Conservation (phyloP, 768 basidiomycete species). For the Lactarius sanguifluus region DNA sequence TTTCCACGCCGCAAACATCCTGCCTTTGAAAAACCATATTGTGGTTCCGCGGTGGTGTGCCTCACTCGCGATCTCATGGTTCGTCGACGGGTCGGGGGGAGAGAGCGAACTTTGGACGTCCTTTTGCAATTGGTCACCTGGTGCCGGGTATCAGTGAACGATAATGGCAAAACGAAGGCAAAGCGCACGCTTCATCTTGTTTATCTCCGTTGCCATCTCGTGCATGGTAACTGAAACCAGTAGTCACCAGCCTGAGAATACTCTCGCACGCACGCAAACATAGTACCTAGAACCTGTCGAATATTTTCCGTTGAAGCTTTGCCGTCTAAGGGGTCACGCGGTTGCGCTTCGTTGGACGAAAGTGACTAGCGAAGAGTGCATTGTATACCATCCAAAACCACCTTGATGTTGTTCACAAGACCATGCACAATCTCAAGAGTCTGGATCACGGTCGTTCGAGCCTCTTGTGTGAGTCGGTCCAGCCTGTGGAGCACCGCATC, state of each 20-base stretch:
- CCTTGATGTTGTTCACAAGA: conserved; percentile 5
- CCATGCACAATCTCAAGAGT: not conserved
- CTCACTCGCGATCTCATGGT: not conserved
- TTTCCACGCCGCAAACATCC: not conserved
- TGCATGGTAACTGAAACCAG: conserved; percentile 1
- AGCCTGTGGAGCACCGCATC: not conserved
- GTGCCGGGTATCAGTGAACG: not conserved
- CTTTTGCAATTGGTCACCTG: conserved; percentile 12
- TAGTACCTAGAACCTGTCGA: not conserved
- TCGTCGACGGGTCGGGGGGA: conserved; percentile 11
- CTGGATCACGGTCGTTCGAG: not conserved
- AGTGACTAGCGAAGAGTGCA: not conserved
- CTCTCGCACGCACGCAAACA: not conserved
- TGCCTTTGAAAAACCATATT: conserved; percentile 4
- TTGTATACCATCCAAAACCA: conserved; percentile 3
- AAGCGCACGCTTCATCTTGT: conserved; percentile 16
- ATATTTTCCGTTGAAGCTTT: not conserved
- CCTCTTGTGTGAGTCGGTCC: conserved; percentile 11
- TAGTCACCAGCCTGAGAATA: not conserved
- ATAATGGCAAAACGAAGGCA: too few relatives aligned
- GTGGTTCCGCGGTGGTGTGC: not conserved
- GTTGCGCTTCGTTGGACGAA: not conserved
- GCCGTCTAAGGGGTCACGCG: not conserved
- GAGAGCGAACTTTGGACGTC: conserved; percentile 5
- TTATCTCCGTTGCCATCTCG: not conserved